A percentile compares a stretch with the other conserved stretches of the same genome.
phyloP scores from a whole-genome alignment of 345 rosid species.

The Arabidopsis thaliana region DNA sequence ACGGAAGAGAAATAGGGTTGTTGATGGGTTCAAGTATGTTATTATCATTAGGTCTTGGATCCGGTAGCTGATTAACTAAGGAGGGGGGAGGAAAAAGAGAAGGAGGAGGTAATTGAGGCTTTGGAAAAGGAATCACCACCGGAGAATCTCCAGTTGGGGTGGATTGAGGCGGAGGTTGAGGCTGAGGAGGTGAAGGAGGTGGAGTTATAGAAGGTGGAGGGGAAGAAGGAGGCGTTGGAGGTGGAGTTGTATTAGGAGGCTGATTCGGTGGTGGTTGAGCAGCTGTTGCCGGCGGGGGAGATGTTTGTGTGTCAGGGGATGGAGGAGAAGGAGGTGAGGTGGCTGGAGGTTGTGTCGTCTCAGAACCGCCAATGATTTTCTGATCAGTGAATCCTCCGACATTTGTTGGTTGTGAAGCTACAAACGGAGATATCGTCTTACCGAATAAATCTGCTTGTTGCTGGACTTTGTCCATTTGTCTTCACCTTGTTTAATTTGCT shows the following conservation, averaged over 20 bases:
- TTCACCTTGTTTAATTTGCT: conserved; percentile 1
- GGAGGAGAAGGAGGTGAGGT: conserved; percentile 47
- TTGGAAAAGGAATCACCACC: conserved; percentile 30
- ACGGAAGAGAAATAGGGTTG: conserved; percentile 34
- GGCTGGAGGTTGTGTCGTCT: conserved; percentile 38
- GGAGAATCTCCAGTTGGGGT: conserved; percentile 23
- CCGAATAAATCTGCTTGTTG: conserved; percentile 40
- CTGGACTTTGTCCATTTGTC: conserved; percentile 44
- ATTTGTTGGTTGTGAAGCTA: conserved; percentile 21
- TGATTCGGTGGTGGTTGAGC: conserved; percentile 29
- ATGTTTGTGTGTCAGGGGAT: conserved; percentile 23
- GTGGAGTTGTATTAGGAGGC: conserved; percentile 26
- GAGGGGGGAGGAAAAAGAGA: conserved; percentile 39
- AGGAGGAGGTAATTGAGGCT: conserved; percentile 41
- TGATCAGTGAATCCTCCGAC: conserved; percentile 27
- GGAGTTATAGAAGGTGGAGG: conserved; percentile 40
- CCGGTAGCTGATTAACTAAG: conserved; percentile 32
- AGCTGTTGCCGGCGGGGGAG: conserved; percentile 36
- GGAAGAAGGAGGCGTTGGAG: conserved; percentile 35
- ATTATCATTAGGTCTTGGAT: conserved; percentile 22
- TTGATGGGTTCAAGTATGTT: conserved; percentile 17
- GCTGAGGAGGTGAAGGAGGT: conserved; percentile 46
- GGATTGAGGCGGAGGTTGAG: conserved; percentile 40
- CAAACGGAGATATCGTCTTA: conserved; percentile 42
- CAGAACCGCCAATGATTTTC: conserved; percentile 25